Evolutionary conservation across 2,329 filamentous ascomycete species (phyloP), one percentile per base, ranked within the genome.

Genomic region (Acephala macrosclerotiorum): DNA sequence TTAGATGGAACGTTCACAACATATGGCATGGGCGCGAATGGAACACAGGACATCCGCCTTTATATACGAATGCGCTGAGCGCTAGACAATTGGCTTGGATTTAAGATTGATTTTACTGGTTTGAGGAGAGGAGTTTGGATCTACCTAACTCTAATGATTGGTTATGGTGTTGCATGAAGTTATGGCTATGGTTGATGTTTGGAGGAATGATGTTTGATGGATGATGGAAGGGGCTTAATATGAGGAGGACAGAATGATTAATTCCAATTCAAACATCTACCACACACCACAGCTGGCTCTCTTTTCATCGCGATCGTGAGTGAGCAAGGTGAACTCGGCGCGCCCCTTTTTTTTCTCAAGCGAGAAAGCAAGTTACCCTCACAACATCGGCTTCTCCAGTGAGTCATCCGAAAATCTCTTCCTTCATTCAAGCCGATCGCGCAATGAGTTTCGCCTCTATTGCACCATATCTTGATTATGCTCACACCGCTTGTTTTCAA

Each of bases 121-220:
- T 42, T n/a, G n/a, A n/a, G n/a, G n/a, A n/a, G n/a, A n/a, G 40
- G 40, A 42, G 40, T 42, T 42, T 18, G 40, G 40, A 42, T 42
- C 16, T n/a, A 18, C 40, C 40, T 18, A 33, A 42, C 40, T 42
- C 40, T 42, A 18, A 42, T 42, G 40, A 18, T 42, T 1, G 40
- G 5, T 40, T 53, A 22, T 20, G 47, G n/a, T 8, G 8, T 53
- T 25, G 47, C 47, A 53, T 53, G 20, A 7, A 2, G 20, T 53
- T 25, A 12, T 33, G 20, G 8, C 11, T 40, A 40, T 40, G 36
- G 36, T 40, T 11, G 36, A 3, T 40, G 3, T 12, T 11, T 40
- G 36, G 36, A 40, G 36, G 36, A 51, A 51, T 51, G 20, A n/a
- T 51, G n/a, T n/a, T 33, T 33, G 29, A 33, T 33, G 29, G 29